A percentile compares a stretch with the other conserved stretches of the same genome.
phyloP scores from a whole-genome alignment of 129 eudicot species.

The Chrysanthemum lavandulifolium region DNA sequence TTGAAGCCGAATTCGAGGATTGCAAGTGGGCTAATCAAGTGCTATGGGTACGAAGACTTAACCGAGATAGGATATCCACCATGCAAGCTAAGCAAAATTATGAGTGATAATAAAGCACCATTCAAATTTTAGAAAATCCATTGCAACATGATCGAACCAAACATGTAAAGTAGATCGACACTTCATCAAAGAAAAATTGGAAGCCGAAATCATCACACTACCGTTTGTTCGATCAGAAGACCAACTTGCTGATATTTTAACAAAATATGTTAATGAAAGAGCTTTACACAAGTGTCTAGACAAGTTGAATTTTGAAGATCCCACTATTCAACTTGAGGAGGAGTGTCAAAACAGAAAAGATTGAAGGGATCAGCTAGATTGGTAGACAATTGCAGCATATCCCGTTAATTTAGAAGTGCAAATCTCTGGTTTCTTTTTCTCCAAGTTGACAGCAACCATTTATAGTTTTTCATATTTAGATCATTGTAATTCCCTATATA shows the following conservation, averaged over 20 bases:
- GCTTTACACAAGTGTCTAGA: background rate
- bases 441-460: background rate
- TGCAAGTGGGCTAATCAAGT: background rate
- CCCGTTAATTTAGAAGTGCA: background rate
- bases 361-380: background rate
- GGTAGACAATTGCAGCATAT: background rate
- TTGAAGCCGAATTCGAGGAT: background rate
- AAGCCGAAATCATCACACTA: background rate
- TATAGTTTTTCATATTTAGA: background rate
- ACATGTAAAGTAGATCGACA: no score
- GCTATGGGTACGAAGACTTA: constrained; percentile 2
- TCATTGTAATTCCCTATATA: background rate
- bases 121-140: no score
- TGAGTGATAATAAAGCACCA: no score
- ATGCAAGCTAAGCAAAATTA: no score
- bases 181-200: background rate
- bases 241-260: background rate
- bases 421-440: background rate
- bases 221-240: background rate
- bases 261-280: background rate
- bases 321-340: background rate
- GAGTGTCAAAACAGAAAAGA: background rate
- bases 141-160: no score
- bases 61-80: background rate
- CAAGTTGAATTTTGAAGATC: background rate